Evolutionary conservation across 2,329 filamentous ascomycete species (phyloP), one percentile per base, ranked within the genome.

Genomic region (Rosellinia necatrix): DNA sequence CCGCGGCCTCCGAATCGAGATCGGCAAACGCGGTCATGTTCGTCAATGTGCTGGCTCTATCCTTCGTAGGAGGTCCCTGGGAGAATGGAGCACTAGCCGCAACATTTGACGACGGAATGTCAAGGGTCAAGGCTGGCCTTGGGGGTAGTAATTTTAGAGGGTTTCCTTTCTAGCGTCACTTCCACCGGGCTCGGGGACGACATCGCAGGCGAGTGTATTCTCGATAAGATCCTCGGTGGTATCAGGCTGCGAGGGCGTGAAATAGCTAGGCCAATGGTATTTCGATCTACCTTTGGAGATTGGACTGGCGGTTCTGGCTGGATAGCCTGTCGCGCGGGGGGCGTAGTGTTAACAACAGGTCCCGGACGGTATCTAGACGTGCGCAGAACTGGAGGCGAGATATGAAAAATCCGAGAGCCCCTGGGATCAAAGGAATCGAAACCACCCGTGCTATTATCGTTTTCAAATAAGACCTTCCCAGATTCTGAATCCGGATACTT

Each of bases 51-150:
- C 56, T 79, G 71, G 63, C 81, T 77, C 69, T 83, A 76, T 58
- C 83, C 79, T 68, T 84, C 75, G 7, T 80, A 78, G 59, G 81
- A 70, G 53, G 51, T 35, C 25, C 29, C 77, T 67, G 64, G 10
- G 64, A 63, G 13, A 68, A 81, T 78, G 53, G 78, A 75, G 19
- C 59, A 17, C 61, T 51, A 21, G 60, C 51, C 4, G 55, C 34
- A n/a, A 57, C 59, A 13, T 50, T 40, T 24, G 49, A 59, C n/a
- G 60, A 52, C 19, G 66, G 66, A 35, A 78, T 77, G 21, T 70
- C 65, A 24, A 78, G 62, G 1, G 75, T 74, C 53, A 83, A 67
- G 3, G 72, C 65, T 12, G 81, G 80, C 59, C 72, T 76, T 2
- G 71, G 68, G 8, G 78, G 78, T n/a, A 81, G 70, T 1, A 80